phyloP scores from a whole-genome alignment of 2,329 filamentous ascomycete species.

The Aspergillus uvarum region DNA sequence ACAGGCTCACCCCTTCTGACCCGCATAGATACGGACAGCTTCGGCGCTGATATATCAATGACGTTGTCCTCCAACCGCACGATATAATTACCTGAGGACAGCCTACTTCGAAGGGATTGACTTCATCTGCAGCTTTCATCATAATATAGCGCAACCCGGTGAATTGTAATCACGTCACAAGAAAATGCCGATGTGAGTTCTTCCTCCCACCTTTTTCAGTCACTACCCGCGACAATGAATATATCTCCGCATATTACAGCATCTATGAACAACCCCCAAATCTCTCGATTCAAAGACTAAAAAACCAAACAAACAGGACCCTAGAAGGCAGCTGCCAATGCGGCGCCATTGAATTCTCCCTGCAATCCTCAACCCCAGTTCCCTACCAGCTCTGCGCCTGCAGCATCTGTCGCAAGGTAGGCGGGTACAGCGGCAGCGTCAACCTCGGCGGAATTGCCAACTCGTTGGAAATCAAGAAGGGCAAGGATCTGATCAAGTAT shows the following conservation, averaged over 20 bases:
- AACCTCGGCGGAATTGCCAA: conserved; percentile 49
- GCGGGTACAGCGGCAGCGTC: conserved; percentile 46
- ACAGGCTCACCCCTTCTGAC: not conserved
- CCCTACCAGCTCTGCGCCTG: conserved; percentile 52
- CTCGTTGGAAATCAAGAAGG: conserved; percentile 44
- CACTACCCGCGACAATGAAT: too few relatives aligned
- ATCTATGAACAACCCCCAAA: not conserved
- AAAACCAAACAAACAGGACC: conserved; percentile 34
- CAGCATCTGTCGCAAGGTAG: conserved; percentile 51
- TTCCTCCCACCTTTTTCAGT: not conserved
- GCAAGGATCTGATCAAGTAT: conserved; percentile 47
- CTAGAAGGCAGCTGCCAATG: conserved; percentile 53
- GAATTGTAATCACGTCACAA: not conserved
- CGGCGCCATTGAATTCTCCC: conserved; percentile 47
- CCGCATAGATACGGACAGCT: not conserved
- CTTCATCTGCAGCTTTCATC: not conserved
- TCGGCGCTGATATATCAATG: conserved; percentile 6
- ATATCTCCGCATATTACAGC: not conserved
- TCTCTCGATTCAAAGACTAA: conserved; percentile 9
- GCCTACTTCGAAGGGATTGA: not conserved
- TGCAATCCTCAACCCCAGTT: conserved; percentile 48
- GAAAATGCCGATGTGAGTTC: conserved; percentile 4
- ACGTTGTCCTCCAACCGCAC: conserved; percentile 7
- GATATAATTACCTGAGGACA: not conserved
- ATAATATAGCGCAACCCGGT: not conserved